Percentiles rank a stretch among this genome's conserved stretches.
Conservation (phyloP, 129 eudicot species). For the Solidago caesia region DNA sequence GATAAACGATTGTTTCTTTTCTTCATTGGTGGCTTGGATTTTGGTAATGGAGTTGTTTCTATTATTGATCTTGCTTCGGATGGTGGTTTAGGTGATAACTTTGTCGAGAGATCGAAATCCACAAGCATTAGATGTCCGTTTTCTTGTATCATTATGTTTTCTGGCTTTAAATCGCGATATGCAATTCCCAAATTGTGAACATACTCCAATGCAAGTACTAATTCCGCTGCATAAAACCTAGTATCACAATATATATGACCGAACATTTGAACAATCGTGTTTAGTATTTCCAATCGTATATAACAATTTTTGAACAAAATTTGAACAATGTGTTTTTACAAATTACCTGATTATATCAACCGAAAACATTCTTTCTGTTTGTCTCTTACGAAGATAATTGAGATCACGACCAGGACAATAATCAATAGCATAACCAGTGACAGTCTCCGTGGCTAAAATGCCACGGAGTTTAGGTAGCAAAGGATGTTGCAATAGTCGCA, state of each 20-base stretch:
- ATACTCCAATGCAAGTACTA: constrained; percentile 84
- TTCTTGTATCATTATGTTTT: constrained; percentile 77
- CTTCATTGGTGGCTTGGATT: constrained; percentile 19
- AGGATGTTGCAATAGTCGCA: constrained; percentile 58
- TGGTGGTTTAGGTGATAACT: constrained; percentile 46
- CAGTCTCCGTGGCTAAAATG: constrained; percentile 49
- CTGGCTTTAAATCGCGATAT: constrained; percentile 90
- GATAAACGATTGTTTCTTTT: constrained; percentile 27
- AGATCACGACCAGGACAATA: constrained; percentile 90
- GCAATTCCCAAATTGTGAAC: constrained; percentile 70
- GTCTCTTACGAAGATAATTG: constrained; percentile 52
- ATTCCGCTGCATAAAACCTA: constrained; percentile 89
- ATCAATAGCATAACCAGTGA: constrained; percentile 85
- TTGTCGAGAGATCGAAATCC: constrained; percentile 87
- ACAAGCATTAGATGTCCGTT: constrained; percentile 90
- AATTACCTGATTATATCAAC: constrained; percentile 67
- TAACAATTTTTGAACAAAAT: neutral
- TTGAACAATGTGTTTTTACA: neutral
- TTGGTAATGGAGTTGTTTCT: neutral
- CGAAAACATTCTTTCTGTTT: constrained; percentile 82
- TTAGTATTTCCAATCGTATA: neutral
- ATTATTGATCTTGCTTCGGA: constrained; percentile 19
- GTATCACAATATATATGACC: neutral
- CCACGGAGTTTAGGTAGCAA: constrained; percentile 77
- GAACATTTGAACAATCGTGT: neutral